phyloP scores from a whole-genome alignment of 2,329 filamentous ascomycete species.

The Cordyceps javanica region DNA sequence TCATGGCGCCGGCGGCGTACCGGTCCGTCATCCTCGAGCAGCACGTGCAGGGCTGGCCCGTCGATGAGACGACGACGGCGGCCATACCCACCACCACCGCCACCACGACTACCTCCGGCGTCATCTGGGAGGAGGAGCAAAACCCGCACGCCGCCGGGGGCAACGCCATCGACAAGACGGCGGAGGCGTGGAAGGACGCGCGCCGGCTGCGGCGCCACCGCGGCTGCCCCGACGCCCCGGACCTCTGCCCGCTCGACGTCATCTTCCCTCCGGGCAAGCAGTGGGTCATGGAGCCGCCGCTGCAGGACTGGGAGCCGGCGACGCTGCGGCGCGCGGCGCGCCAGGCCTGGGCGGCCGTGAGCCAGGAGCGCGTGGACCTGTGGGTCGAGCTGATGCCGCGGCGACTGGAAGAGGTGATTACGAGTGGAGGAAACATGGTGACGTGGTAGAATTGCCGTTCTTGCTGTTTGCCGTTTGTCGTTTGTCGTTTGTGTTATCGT shows the following conservation, averaged over 20 bases:
- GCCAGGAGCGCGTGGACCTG: constrained; percentile 25
- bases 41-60: constrained; percentile 29
- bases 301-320: constrained; percentile 28
- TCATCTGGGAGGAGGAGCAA: constrained; percentile 30
- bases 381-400: constrained; percentile 34
- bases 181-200: constrained; percentile 31
- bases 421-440: constrained; percentile 26
- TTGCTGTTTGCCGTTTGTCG: too few relatives aligned
- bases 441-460: constrained; percentile 19
- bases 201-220: constrained; percentile 27
- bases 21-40: constrained; percentile 28
- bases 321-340: constrained; percentile 26
- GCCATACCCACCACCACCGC: neutral
- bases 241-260: constrained; percentile 30
- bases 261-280: constrained; percentile 30
- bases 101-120: too few relatives aligned
- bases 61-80: neutral
- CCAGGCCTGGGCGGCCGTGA: constrained; percentile 15
- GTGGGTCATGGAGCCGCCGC: constrained; percentile 22
- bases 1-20: constrained; percentile 30
- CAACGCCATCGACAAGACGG: constrained; percentile 29
- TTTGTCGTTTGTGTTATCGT: too few relatives aligned
- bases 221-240: constrained; percentile 32
- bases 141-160: constrained; percentile 31
- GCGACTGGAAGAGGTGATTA: constrained; percentile 26